Percentiles rank a stretch among this genome's conserved stretches.
Conservation (phyloP, 495 filamentous ascomycete species). For the Daldinia loculata region DNA sequence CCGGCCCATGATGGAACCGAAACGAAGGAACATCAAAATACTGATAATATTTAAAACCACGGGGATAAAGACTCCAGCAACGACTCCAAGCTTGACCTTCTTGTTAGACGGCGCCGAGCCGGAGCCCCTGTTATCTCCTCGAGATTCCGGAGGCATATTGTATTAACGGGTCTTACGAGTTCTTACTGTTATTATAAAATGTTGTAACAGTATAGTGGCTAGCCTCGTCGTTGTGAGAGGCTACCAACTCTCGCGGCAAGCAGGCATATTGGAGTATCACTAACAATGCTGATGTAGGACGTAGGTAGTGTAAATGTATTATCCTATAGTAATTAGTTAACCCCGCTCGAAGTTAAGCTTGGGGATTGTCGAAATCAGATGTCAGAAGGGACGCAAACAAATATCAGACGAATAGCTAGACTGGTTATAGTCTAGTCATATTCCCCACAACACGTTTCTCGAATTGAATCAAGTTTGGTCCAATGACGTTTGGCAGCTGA, state of each 20-base stretch:
- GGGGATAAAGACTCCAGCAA: constrained; percentile 85
- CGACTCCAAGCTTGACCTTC: constrained; percentile 71
- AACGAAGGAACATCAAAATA: constrained; percentile 91
- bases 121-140: constrained; percentile 26
- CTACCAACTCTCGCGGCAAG: neutral
- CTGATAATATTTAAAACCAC: constrained; percentile 89
- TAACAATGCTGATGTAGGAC: neutral
- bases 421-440: constrained; percentile 24
- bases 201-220: neutral
- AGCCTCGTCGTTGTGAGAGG: neutral
- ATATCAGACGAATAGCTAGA: constrained; percentile 25
- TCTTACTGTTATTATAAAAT: neutral
- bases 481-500: constrained; percentile 34
- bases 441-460: constrained; percentile 15
- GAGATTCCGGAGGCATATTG: constrained; percentile 40
- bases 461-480: constrained; percentile 17
- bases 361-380: constrained; percentile 15
- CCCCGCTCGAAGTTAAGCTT: constrained; percentile 28
- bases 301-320: constrained; percentile 2
- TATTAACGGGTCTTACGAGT: neutral
- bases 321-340: neutral
- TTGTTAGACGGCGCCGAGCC: constrained; percentile 36
- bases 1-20: constrained; percentile 82
- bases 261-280: constrained; percentile 1
- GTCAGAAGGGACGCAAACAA: constrained; percentile 11